A percentile compares a stretch with the other conserved stretches of the same genome.
Evolutionary conservation across 2,329 filamentous ascomycete species (phyloP).

Genomic region (Nemania abortiva): DNA sequence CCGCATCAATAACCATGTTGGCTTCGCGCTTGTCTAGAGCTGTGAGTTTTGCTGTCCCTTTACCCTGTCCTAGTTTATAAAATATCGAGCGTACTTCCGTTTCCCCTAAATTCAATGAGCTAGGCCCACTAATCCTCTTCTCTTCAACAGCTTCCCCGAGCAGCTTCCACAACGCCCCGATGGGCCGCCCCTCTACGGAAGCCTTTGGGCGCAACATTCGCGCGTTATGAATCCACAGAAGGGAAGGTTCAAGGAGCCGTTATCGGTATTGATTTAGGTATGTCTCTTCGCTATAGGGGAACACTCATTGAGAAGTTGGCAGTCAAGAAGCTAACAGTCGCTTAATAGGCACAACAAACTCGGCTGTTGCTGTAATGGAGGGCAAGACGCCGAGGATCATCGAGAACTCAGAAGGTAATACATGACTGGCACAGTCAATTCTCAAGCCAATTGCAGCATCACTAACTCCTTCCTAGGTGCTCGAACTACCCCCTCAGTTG

Average conservation of each 20-base stretch:
- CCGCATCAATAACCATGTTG: conserved; percentile 70
- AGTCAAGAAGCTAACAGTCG: conserved; percentile 9
- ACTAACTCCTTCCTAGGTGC: conserved; percentile 68
- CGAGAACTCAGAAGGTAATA: conserved; percentile 92
- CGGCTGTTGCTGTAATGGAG: conserved; percentile 97
- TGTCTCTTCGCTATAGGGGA: conserved; percentile 50
- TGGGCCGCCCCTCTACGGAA: conserved; percentile 75
- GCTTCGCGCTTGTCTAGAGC: conserved; percentile 78
- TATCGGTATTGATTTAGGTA: conserved; percentile 98
- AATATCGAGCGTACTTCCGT: neutral
- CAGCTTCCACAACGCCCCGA: conserved; percentile 75
- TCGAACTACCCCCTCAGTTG: conserved; percentile 91
- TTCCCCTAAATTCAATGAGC: neutral
- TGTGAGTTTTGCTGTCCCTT: conserved; percentile 64
- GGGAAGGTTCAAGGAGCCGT: conserved; percentile 94
- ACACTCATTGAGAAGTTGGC: neutral
- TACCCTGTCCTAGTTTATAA: neutral
- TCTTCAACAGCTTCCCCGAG: conserved; percentile 77
- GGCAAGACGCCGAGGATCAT: conserved; percentile 96
- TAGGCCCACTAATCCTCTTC: conserved; percentile 26
- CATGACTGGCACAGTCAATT: conserved; percentile 35
- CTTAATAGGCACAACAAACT: conserved; percentile 85
- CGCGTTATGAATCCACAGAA: conserved; percentile 82
- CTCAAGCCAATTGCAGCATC: conserved; percentile 1
- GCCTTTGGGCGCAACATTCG: conserved; percentile 78